A percentile compares a stretch with the other conserved stretches of the same genome.
These are phyloP conservation scores for Pythium brassicae DNA, from an alignment of 352 stramenopile species.

Conservation along the genomic window DNA sequence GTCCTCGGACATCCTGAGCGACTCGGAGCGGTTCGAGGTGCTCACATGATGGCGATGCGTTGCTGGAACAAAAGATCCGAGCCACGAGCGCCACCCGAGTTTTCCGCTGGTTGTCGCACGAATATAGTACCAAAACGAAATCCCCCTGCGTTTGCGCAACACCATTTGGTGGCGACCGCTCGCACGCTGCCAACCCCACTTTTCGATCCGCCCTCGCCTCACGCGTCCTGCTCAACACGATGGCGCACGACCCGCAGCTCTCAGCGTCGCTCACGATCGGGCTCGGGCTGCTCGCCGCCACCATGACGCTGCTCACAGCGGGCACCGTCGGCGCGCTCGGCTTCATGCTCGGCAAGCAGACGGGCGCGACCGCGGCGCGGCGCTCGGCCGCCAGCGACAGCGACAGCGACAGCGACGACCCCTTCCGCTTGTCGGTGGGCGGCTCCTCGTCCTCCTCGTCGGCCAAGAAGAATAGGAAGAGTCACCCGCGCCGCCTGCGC, in stretches of 20 bases:
- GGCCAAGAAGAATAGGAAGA: constrained; percentile 1
- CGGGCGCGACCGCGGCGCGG: constrained; percentile 6
- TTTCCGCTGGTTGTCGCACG: too few species aligned
- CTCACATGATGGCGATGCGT: constrained; percentile 17
- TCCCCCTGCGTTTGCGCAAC: too few species aligned
- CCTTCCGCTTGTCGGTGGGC: constrained; percentile 5
- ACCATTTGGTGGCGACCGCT: too few species aligned
- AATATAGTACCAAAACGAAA: too few species aligned
- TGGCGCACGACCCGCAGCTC: constrained; percentile 22
- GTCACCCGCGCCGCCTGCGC: constrained; percentile 37
- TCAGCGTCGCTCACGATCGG: constrained; percentile 57
- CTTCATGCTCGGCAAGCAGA: constrained; percentile 64
- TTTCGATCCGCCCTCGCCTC: too few species aligned
- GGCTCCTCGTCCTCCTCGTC: not conserved
- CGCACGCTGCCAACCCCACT: too few species aligned
- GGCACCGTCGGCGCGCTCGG: constrained; percentile 64
- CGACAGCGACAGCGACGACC: constrained; percentile 13
- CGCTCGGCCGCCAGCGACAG: constrained; percentile 1
- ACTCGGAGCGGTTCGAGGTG: constrained; percentile 65
- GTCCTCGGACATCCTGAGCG: constrained; percentile 35
- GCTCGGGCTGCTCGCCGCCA: constrained; percentile 60
- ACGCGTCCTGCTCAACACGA: too few species aligned
- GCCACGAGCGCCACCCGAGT: too few species aligned
- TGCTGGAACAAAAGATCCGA: too few species aligned
- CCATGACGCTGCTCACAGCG: constrained; percentile 69